These are phyloP conservation scores for Dioszegia crocea DNA, from an alignment of 768 basidiomycete genomes.

Conservation along the genomic window DNA sequence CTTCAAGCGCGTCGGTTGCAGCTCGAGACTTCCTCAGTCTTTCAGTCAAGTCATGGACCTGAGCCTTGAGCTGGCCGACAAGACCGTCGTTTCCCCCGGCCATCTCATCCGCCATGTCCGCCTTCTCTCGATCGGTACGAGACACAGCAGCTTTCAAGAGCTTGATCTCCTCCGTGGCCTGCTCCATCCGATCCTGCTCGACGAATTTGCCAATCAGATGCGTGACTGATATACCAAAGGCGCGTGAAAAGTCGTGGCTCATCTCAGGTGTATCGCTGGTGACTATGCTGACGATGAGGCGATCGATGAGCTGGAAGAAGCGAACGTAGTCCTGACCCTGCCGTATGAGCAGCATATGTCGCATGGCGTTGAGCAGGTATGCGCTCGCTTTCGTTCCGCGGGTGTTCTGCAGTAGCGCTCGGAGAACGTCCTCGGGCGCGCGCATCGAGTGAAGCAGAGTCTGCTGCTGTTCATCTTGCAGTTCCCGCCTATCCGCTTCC, in stretches of 20 bases:
- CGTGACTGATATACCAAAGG: slow-evolving; percentile 84
- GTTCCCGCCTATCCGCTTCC: slow-evolving; percentile 68
- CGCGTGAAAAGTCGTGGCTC: slow-evolving; percentile 67
- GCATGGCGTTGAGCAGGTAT: slow-evolving; percentile 88
- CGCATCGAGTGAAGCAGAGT: slow-evolving; percentile 70
- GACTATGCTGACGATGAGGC: slow-evolving; percentile 82
- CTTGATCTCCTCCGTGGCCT: slow-evolving; percentile 71
- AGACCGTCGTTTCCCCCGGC: slow-evolving; percentile 75
- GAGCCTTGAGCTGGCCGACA: slow-evolving; percentile 72
- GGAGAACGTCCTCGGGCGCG: slow-evolving; percentile 80
- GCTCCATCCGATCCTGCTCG: slow-evolving; percentile 76
- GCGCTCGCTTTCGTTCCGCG: slow-evolving; percentile 71
- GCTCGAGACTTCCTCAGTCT: slow-evolving; percentile 74
- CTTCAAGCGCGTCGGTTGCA: slow-evolving; percentile 68
- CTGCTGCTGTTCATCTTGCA: slow-evolving; percentile 71
- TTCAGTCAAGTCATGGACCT: slow-evolving; percentile 67
- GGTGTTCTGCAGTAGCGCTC: slow-evolving; percentile 71
- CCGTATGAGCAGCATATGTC: slow-evolving; percentile 83
- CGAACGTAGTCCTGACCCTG: slow-evolving; percentile 78
- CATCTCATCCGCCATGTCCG: slow-evolving; percentile 73
- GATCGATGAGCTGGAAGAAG: slow-evolving; percentile 87
- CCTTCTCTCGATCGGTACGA: slow-evolving; percentile 71
- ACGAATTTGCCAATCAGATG: slow-evolving; percentile 83
- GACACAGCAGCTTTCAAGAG: slow-evolving; percentile 57
- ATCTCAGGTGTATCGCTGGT: slow-evolving; percentile 76